Base-by-base conservation (phyloP, 495 filamentous ascomycete species). In the Penicillium flavigenum region DNA sequence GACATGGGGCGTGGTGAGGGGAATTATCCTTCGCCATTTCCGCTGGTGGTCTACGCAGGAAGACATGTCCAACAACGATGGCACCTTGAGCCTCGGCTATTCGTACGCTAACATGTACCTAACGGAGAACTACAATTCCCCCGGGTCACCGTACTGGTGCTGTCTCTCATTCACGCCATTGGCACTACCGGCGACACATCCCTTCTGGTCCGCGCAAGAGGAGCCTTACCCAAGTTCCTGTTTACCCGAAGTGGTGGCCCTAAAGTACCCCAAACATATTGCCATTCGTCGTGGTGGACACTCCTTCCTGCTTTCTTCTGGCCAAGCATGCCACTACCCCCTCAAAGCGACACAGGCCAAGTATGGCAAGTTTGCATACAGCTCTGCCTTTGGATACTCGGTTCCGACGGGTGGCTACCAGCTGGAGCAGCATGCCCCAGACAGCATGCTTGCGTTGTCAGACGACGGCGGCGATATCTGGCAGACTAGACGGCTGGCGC, bases 111-210 rank as follows among this genome's bases (percentile, higher is more conserved):
- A 90, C 66, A 88, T 87, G 81, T 91, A 88, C 64, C 75, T 88
- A 61, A 83, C 86, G 4, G 87, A 92, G 75, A 90, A 90, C 67
- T 92, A 91, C 73, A 92, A 91, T 73, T 88, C 84, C 10, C 87
- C 88, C 0, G 87, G 81, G 11, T 83, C 73, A 26, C 53, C 53
- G 16, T 90, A 90, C 69, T 92, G 88, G 88, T 86, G 85, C 45
- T 88, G 88, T 72, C 75, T 91, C 34, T 83, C 88, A 10, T 92
- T 92, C 70, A 85, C 86, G 47, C 85, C 84, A 32, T 78, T 92
- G 11, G 86, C 84, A 2, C 77, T 89, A 19, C 81, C 87, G 0
- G 77, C 81, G 42, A 75, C 76, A 19, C 88, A 91, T 65, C 87
- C 88, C 5, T 90, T 92, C 76, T 92, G 88, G 89, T 78, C 84